Evolutionary conservation across 495 filamentous ascomycete species (phyloP).

Genomic region (Thozetella sp.): DNA sequence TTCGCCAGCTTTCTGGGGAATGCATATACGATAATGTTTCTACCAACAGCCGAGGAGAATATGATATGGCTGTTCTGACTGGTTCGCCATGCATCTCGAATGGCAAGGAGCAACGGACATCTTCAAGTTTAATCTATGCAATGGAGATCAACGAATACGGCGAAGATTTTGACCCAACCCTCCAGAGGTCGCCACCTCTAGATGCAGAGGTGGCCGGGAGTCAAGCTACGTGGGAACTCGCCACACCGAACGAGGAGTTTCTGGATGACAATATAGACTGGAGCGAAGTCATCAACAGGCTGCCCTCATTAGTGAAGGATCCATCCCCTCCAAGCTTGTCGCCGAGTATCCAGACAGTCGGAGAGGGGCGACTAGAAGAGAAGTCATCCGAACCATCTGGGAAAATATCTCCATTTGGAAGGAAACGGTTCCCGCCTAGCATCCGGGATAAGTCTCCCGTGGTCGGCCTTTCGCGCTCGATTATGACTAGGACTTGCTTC

Average conservation of each 20-base stretch:
- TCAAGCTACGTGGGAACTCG: neutral
- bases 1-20: neutral
- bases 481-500: slow-evolving; percentile 60
- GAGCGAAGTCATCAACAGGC: slow-evolving; percentile 24
- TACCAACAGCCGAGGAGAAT: slow-evolving; percentile 9
- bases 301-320: slow-evolving; percentile 9
- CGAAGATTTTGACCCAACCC: slow-evolving; percentile 10
- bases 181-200: slow-evolving; percentile 10
- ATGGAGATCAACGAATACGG: slow-evolving; percentile 1
- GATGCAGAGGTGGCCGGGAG: neutral
- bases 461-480: slow-evolving; percentile 46
- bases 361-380: neutral
- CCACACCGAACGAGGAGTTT: slow-evolving; percentile 19
- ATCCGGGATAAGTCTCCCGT: slow-evolving; percentile 54
- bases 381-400: neutral
- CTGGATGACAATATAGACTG: slow-evolving; percentile 37
- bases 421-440: slow-evolving; percentile 48
- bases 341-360: neutral
- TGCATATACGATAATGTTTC: slow-evolving; percentile 3
- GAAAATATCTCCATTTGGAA: slow-evolving; percentile 50
- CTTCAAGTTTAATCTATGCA: slow-evolving; percentile 11
- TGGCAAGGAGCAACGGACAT: neutral
- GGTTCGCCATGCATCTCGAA: neutral
- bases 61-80: slow-evolving; percentile 10
- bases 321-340: neutral